Evolutionary conservation across 2,329 filamentous ascomycete species (phyloP), one percentile per base, ranked within the genome.

Genomic region (Diaporthe citrichinensis): DNA sequence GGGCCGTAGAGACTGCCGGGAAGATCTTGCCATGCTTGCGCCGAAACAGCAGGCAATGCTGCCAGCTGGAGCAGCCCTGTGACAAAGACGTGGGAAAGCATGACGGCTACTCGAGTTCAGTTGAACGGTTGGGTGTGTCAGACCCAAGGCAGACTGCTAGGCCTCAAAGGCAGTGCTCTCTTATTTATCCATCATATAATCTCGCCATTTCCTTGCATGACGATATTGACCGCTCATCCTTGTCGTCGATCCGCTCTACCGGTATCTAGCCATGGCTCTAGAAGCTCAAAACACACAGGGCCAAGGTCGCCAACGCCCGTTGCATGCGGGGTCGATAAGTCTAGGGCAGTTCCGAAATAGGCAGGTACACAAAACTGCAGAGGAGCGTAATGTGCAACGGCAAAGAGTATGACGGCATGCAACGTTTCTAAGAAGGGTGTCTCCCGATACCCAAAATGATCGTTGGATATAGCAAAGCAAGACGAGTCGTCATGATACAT

Each of bases 1-100:
- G 62, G 62, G 5, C 71, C 71, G 15, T 76, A 76, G 28, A 76
- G 65, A 17, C 71, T 76, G 20, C 74, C 74, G 0, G 74, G 74
- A 10, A 76, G 62, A 41, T 74, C 72, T 28, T 34, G 39, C 74
- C 74, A 76, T 15, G 74, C 57, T 55, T 74, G 74, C 25, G 71
- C 74, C 12, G 46, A 68, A 25, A 25, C 46, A 53, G 31, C 44
- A 31, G 62, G 46, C 46, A 53, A 31, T n/a, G 46, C 15, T 10
- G 14, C 62, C 62, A 68, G 31, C 62, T 68, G 62, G 20, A 68
- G 62, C 62, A 68, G 62, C 3, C 44, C 44, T 14, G 31, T 28
- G 44, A 28, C 15, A 14, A 68, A 39, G 31, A 68, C 31, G 14
- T 39, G 23, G 10, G 62, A 36, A 36, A 36, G 12, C 62, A 68